These are phyloP conservation scores for Earliella scabrosa DNA, from an alignment of 1,284 basidiomycete species.

Conservation along the genomic window DNA sequence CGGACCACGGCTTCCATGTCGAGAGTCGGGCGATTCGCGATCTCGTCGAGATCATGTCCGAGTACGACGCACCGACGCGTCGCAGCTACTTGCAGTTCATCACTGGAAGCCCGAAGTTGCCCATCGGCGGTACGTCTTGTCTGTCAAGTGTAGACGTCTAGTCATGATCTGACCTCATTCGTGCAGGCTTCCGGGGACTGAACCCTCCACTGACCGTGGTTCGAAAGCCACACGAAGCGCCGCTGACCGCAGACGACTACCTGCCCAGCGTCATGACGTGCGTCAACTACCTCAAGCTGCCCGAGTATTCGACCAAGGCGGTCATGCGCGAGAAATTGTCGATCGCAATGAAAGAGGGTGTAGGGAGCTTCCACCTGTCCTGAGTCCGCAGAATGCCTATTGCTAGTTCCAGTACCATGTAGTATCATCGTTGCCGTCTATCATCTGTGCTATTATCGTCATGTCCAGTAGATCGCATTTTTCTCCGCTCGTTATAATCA, in stretches of 20 bases:
- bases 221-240: slow-evolving; percentile 93
- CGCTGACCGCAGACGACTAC: slow-evolving; percentile 91
- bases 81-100: slow-evolving; percentile 96
- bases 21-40: slow-evolving; percentile 91
- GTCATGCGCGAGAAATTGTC: slow-evolving; percentile 82
- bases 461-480: slow-evolving; percentile 25
- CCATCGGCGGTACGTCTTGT: slow-evolving; percentile 79
- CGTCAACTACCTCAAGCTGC: slow-evolving; percentile 95
- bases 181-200: slow-evolving; percentile 90
- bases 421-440: slow-evolving; percentile 17
- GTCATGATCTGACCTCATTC: slow-evolving; percentile 1
- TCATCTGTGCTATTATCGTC: slow-evolving; percentile 26
- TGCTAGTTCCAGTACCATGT: slow-evolving; percentile 13
- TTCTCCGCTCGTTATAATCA: slow-evolving; percentile 10
- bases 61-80: slow-evolving; percentile 74
- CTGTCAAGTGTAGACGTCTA: too few relatives aligned
- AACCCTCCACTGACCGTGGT: slow-evolving; percentile 97
- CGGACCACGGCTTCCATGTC: slow-evolving; percentile 97
- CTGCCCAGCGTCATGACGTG: slow-evolving; percentile 99
- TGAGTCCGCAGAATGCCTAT: slow-evolving; percentile 42
- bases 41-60: slow-evolving; percentile 86
- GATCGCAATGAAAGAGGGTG: slow-evolving; percentile 87
- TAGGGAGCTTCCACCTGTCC: slow-evolving; percentile 95
- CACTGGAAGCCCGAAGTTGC: slow-evolving; percentile 92
- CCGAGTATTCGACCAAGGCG: slow-evolving; percentile 87